Percentiles rank a stretch among this genome's conserved stretches.
These are phyloP conservation scores for Auricularia heimuer DNA, from an alignment of 768 basidiomycete genomes.

Conservation along the genomic window DNA sequence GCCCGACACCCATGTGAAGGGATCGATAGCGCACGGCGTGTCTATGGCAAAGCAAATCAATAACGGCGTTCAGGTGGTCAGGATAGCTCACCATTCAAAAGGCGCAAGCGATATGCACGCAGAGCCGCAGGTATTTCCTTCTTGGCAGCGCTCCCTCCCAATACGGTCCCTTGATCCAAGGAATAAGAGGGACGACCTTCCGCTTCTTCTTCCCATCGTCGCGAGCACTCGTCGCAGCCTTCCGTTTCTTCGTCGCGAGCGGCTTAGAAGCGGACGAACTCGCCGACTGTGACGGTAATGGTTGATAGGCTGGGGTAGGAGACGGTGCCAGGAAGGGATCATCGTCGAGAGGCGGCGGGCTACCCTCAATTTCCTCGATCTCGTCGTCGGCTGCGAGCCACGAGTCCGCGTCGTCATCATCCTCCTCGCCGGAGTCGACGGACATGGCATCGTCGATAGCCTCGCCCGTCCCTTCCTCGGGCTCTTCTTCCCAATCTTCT, in stretches of 20 bases:
- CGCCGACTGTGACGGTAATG: neutral
- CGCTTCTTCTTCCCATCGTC: constrained; percentile 61
- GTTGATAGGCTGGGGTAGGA: neutral
- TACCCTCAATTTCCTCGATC: constrained; percentile 11
- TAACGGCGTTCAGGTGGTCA: neutral
- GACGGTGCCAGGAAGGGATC: constrained; percentile 17
- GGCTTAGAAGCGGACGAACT: constrained; percentile 14
- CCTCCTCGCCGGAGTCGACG: constrained; percentile 1
- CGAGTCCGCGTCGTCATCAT: neutral
- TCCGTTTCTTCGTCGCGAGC: constrained; percentile 44
- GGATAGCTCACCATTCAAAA: constrained; percentile 64
- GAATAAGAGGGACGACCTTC: constrained; percentile 66
- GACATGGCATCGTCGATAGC: constrained; percentile 36
- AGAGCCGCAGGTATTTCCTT: constrained; percentile 64
- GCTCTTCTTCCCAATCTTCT: constrained; percentile 90
- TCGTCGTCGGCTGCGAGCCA: neutral
- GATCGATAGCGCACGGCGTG: constrained; percentile 61
- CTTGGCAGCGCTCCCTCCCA: constrained; percentile 51
- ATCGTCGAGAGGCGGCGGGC: constrained; percentile 28
- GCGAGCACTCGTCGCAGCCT: constrained; percentile 38
- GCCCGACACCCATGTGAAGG: constrained; percentile 61
- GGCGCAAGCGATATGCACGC: constrained; percentile 61
- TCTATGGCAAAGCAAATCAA: constrained; percentile 33
- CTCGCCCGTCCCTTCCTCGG: constrained; percentile 57
- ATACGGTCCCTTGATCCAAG: constrained; percentile 72